Evolutionary conservation across 805 yeast species (phyloP), one percentile per base, ranked within the genome.

Genomic region (Metschnikowia dekortorum): DNA sequence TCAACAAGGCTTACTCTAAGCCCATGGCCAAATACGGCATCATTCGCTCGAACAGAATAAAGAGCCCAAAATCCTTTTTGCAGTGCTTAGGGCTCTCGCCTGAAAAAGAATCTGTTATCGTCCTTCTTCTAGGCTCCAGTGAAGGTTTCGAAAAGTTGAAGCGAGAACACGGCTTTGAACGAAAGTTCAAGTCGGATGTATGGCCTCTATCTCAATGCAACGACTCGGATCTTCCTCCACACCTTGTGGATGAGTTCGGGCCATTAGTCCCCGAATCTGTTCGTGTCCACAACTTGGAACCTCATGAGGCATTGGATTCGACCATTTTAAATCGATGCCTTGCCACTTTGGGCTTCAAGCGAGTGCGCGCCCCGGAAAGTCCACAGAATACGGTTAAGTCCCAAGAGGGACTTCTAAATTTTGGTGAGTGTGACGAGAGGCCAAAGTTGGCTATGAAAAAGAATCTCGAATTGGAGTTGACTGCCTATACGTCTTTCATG

Each of bases 401-500:
- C 3, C n/a, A 14, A 6, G 34, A 39, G 13, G 26, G 2, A 6
- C 42, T 14, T 11, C 33, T 6, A 6, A 9, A 26, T n/a, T 29
- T 30, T 13, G 14, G 9, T 10, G 14, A 28, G 3, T 6, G 7
- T n/a, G 3, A 6, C 6, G 18, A 26, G 31, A n/a, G n/a, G 31
- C 18, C 32, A 8, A 39, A n/a, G 13, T 4, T 8, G 13, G 14
- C 41, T 9, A 4, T 16, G 14, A 14, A 14, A 9, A 14, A 16
- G 40, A 8, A 13, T 10, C 10, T 26, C 5, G 52, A 52, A 13
- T 32, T 44, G 8, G 84, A 79, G 54, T 47, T 82, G 9, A 80
- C 86, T 0, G 78, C 76, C 6, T 75, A 78, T 52, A 75, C 83
- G 0, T 79, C 86, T 0, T 80, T 76, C 50, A 66, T 71, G 56